Base-by-base conservation (phyloP, 192 early-diverging fungal genomes). In the Coemansia sp. region DNA sequence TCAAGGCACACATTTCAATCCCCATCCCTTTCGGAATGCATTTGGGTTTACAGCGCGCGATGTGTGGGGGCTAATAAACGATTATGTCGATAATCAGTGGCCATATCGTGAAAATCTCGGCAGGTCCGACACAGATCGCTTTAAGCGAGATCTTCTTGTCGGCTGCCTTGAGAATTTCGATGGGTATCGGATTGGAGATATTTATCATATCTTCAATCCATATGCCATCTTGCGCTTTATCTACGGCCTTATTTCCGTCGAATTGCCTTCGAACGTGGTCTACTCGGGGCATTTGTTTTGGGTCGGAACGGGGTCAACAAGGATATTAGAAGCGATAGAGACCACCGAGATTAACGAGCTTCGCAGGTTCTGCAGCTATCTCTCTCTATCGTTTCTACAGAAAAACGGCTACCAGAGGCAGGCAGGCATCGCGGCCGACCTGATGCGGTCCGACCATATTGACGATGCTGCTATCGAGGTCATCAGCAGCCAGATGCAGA, bases 41-140 rank as follows among this genome's bases (percentile, higher is more conserved):
- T 66, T 66, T 12, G 52, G 64, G 13, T 66, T 66, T 46, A 32
- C 52, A 12, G 6, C 4, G 12, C 54, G 43, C 3, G 64, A 66
- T 39, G 22, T 58, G 6, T 66, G 64, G 64, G 52, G 41, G 0
- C 54, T 66, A 19, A 55, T 66, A 10, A 45, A 57, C 26, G 8
- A 43, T 4, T 66, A 37, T 43, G 5, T 57, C 8, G 54, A 57
- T 42, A 57, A 6, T 11, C 54, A 36, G 41, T 56, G 64, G 64
- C 42, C 5, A 5, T 11, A 43, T 43, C 42, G 43, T 18, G 21
- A 11, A 21, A 26, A 12, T 9, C 7, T 4, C 54, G 41, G 21
- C 22, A 6, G 16, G 2, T 0, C 15, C 12, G 41, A 66, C 1
- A 0, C 41, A 13, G 52, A n/a, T 3, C 12, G 18, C 4, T 66